Base-by-base conservation (phyloP, 805 yeast genomes). In the Maudiozyma serrabonitensis region DNA sequence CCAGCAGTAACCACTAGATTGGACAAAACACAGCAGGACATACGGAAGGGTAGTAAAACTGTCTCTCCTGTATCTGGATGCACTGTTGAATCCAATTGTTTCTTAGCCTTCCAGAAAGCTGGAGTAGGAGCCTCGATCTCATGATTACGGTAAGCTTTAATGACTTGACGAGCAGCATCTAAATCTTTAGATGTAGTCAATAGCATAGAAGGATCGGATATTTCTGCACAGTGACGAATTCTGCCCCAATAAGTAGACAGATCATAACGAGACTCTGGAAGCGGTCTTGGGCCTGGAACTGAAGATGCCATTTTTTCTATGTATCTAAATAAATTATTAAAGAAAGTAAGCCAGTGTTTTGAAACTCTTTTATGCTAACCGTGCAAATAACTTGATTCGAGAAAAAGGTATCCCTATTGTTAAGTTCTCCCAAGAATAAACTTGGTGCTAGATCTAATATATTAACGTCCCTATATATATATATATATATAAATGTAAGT, bases 61-160 rank as follows among this genome's bases (percentile, higher is more conserved):
- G 95, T 85, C 59, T 88, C 93, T 1, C 97, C 96, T 6, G 95
- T 91, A 64, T 93, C 99, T 46, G 99, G 99, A 67, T 93, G 99
- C 41, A 89, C 79, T 0, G 96, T 83, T 1, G 96, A 88, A 68
- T 93, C 98, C 58, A 93, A 74, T 32, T 87, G 74, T 64, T 80
- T 80, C 69, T 91, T 91, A 9, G 95, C 93, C 41, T 76, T 71
- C 99, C 99, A 93, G 50, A 91, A 74, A 48, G 82, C 85, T 1
- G 93, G 87, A 2, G 85, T 81, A 78, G 91, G 81, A 16, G 72
- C 67, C 11, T 74, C 73, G 37, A 74, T 64, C 26, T 76, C 75
- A 16, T 95, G 95, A 58, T 81, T 80, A 50, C 81, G 81, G 68
- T 81, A 91, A 51, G 80, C 82, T 67, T 85, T 77, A 41, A 93